Conservation (phyloP, 352 stramenopile species). For the Paralagenidium karlingii region DNA sequence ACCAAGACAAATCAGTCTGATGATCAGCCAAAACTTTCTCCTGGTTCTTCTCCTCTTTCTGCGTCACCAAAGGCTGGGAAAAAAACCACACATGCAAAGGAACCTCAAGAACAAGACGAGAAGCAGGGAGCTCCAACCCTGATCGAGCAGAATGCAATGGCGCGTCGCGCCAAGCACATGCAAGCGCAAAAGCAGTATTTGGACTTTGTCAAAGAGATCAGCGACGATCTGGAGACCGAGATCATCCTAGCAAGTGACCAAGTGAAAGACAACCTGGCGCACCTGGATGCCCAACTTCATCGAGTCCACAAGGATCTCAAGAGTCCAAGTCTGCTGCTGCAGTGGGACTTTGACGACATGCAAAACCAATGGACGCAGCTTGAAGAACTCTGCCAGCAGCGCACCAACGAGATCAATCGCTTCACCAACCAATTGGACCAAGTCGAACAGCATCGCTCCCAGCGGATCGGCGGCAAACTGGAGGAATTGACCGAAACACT, state of each 20-base stretch:
- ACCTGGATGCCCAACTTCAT: conserved; percentile 17
- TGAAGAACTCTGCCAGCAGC: conserved; percentile 23
- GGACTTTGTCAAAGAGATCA: conserved; percentile 38
- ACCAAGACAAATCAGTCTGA: too few species aligned
- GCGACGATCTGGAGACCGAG: conserved; percentile 36
- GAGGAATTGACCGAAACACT: conserved; percentile 28
- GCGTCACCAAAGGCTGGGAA: too few species aligned
- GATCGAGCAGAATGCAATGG: too few species aligned
- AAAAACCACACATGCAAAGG: too few species aligned
- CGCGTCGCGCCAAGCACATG: conserved; percentile 47
- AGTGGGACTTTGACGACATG: conserved; percentile 18
- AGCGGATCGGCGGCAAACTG: conserved; percentile 22
- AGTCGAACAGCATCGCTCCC: conserved; percentile 36
- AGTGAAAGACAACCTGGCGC: conserved; percentile 37
- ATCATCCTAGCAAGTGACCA: conserved; percentile 38
- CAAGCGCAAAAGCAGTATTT: conserved; percentile 26
- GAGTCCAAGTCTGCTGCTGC: conserved; percentile 21
- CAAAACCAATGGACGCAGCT: conserved; percentile 24
- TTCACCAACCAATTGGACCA: conserved; percentile 33
- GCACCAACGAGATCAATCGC: conserved; percentile 18
- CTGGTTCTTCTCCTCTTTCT: too few species aligned
- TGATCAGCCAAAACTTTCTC: too few species aligned
- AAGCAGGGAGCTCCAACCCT: too few species aligned
- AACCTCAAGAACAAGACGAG: too few species aligned
- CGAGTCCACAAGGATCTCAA: conserved; percentile 9